Base-by-base conservation (phyloP, 768 basidiomycete species). In the Gloeopeniophorella convolvens region DNA sequence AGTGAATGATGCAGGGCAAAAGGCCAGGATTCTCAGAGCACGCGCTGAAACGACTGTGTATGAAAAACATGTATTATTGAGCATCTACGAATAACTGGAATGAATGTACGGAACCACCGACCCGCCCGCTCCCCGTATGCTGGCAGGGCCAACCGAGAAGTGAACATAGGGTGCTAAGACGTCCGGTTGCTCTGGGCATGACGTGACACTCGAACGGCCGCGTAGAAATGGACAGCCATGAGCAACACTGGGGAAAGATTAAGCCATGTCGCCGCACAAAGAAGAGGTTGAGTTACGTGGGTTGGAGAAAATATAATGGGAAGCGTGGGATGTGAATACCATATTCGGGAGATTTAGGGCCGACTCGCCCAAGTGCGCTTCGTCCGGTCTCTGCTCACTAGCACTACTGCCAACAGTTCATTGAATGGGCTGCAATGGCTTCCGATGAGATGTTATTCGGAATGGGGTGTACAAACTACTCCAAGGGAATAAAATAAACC, bases 191-290 rank as follows among this genome's bases (percentile, higher is more conserved):
- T 89, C 85, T 75, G 71, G 72, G 72, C 87, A 84, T 84, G 76
- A 74, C 82, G 73, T 87, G 87, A 89, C 87, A 87, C 87, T 89
- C 87, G 65, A 88, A 89, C 85, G 66, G 73, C 83, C 75, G 79
- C 82, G 73, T 85, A 63, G 61, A 68, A 10, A 58, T 31, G 28
- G 31, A 74, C 82, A 71, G 78, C 74, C 72, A 85, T 82, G 87
- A 89, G 87, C 87, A 89, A 89, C 87, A 85, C 78, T 78, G 86
- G 87, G 82, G 84, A 85, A 69, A 63, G 65, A 74, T 26, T 21
- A 77, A 75, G 79, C 79, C 81, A 83, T 80, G 87, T 73, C 72
- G 87, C 87, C 87, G 87, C 87, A 89, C 87, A 48, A 72, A 68
- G 62, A 66, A 63, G 36, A n/a, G 13, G 3, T 20, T 13, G 20